Percentiles rank a stretch among this genome's conserved stretches.
Evolutionary conservation across 768 basidiomycete genomes (phyloP).

Genomic region (Sporobolomyces roseus): DNA sequence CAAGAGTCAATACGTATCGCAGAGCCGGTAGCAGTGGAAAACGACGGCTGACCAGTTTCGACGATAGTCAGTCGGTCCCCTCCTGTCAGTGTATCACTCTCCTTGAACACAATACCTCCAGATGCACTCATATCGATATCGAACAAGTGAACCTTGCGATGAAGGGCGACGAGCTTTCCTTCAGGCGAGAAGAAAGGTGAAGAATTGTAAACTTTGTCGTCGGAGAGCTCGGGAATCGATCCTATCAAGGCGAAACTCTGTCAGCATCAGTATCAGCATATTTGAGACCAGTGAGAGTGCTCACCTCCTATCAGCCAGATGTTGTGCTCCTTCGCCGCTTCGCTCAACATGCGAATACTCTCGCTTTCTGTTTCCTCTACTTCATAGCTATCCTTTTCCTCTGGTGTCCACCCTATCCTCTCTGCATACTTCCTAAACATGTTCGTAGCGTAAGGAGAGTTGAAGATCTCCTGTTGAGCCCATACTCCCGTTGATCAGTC

Average conservation of each 20-base stretch:
- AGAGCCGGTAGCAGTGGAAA: too few species aligned
- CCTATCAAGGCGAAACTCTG: constrained; percentile 54
- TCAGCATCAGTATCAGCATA: too few species aligned
- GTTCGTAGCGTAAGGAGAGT: constrained; percentile 50
- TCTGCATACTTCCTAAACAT: constrained; percentile 43
- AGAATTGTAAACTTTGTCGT: constrained; percentile 81
- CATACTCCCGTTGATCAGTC: neutral
- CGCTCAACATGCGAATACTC: constrained; percentile 75
- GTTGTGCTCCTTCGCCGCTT: constrained; percentile 68
- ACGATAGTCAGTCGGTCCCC: constrained; percentile 72
- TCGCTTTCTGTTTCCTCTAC: constrained; percentile 60
- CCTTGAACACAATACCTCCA: constrained; percentile 85
- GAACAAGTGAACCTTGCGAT: constrained; percentile 94
- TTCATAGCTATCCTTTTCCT: constrained; percentile 56
- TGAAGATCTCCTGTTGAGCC: constrained; percentile 51
- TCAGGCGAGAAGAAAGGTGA: constrained; percentile 49
- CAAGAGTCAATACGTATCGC: too few species aligned
- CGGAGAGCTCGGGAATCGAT: constrained; percentile 75
- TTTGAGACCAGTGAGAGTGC: neutral
- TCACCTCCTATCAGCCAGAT: constrained; percentile 92
- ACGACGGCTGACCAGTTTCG: constrained; percentile 64
- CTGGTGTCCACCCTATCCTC: constrained; percentile 59
- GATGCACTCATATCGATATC: constrained; percentile 84
- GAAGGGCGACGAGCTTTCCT: constrained; percentile 55
- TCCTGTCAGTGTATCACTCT: constrained; percentile 54